A percentile compares a stretch with the other conserved stretches of the same genome.
Conservation (phyloP, 2,329 filamentous ascomycete species). For the Metarhizium robertsii region DNA sequence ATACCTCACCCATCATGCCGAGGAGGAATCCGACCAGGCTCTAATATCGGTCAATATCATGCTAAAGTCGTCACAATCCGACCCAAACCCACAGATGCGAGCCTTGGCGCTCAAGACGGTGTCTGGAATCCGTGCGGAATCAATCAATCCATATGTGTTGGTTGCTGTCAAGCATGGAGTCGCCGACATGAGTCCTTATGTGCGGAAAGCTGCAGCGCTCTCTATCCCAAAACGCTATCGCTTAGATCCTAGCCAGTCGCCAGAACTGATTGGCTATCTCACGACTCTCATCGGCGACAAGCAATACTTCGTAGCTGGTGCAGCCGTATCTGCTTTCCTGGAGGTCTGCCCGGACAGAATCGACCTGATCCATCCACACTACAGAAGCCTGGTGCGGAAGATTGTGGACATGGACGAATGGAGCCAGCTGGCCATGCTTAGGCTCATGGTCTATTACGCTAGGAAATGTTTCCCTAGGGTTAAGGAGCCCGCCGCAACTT, state of each 20-base stretch:
- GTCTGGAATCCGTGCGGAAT: slow-evolving; percentile 93
- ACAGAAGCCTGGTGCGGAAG: slow-evolving; percentile 76
- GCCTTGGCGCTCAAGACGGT: slow-evolving; percentile 92
- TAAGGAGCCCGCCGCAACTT: slow-evolving; percentile 44
- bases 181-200: slow-evolving; percentile 88
- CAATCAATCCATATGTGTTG: slow-evolving; percentile 95
- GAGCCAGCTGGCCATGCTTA: slow-evolving; percentile 79
- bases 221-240: slow-evolving; percentile 95
- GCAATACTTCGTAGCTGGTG: slow-evolving; percentile 94
- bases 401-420: slow-evolving; percentile 99
- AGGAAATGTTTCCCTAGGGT: slow-evolving; percentile 76
- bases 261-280: slow-evolving; percentile 77
- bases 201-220: slow-evolving; percentile 84
- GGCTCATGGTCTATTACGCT: slow-evolving; percentile 75
- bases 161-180: slow-evolving; percentile 90
- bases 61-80: slow-evolving; percentile 93
- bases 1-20: slow-evolving; percentile 93
- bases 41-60: slow-evolving; percentile 97
- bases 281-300: slow-evolving; percentile 72
- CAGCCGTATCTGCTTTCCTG: slow-evolving; percentile 80
- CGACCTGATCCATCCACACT: slow-evolving; percentile 85
- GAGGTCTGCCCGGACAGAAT: slow-evolving; percentile 82
- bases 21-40: slow-evolving; percentile 89
- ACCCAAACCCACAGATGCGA: slow-evolving; percentile 81
- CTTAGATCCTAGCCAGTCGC: slow-evolving; percentile 75